Evolutionary conservation across 75 land plant species (phyloP).

Genomic region (Cupressus sempervirens): DNA sequence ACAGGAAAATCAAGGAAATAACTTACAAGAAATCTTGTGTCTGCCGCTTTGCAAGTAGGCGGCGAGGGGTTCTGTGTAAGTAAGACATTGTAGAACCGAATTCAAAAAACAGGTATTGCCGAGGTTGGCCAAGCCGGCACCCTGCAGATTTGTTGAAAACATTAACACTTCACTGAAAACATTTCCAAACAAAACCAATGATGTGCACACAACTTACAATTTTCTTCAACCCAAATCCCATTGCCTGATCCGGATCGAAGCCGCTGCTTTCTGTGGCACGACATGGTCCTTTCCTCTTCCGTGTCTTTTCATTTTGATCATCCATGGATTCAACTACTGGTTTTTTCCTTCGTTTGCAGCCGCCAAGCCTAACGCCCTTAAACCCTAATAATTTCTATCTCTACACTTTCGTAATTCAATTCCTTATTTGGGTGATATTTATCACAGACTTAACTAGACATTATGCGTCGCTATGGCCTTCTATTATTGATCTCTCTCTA

Average conservation of each 20-base stretch:
- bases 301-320: background rate
- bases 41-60: conserved; percentile 75
- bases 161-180: background rate
- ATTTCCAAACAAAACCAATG: background rate
- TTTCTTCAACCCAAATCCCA: background rate
- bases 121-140: conserved; percentile 82
- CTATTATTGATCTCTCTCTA: too few species aligned
- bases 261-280: background rate
- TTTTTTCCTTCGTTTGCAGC: background rate
- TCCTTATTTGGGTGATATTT: background rate
- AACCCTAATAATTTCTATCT: background rate
- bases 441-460: background rate
- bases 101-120: conserved; percentile 92
- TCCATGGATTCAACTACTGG: background rate
- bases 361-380: background rate
- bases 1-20: background rate
- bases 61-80: conserved; percentile 87
- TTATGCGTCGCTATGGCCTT: too few species aligned
- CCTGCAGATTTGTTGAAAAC: conserved; percentile 33
- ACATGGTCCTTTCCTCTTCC: background rate
- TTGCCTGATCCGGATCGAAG: background rate
- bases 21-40: conserved; percentile 78
- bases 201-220: background rate
- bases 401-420: too few species aligned
- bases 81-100: conserved; percentile 83